Conservation (phyloP, 768 basidiomycete genomes). For the Mrakia hoshinonis region DNA sequence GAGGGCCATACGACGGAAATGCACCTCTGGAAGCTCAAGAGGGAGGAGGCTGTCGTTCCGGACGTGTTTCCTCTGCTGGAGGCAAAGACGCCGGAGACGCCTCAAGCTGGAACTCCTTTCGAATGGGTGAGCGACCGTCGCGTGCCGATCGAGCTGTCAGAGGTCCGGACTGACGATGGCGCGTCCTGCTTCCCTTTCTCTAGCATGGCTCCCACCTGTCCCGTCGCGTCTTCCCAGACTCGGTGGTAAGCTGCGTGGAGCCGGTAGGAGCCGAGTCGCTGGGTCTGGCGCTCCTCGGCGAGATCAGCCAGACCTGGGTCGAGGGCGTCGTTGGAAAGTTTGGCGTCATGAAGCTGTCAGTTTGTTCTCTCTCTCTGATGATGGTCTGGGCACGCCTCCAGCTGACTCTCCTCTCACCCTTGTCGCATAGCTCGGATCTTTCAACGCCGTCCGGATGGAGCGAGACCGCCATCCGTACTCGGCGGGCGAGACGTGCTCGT, state of each 20-base stretch:
- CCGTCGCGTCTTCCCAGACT: background rate
- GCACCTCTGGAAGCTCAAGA: slow-evolving; percentile 6
- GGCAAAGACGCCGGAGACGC: background rate
- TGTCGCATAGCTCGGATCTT: background rate
- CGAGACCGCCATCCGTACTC: background rate
- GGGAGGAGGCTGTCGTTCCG: background rate
- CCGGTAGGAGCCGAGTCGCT: background rate
- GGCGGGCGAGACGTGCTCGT: background rate
- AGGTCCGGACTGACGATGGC: background rate
- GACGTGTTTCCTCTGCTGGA: background rate
- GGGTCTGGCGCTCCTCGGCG: background rate
- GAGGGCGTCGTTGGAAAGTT: slow-evolving; percentile 4
- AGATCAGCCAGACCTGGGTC: background rate
- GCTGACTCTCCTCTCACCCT: too few species aligned
- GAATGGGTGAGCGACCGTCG: background rate
- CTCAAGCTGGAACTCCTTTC: background rate
- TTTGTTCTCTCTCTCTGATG: background rate
- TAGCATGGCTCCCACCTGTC: background rate
- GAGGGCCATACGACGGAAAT: background rate
- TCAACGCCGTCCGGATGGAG: background rate
- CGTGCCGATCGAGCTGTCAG: background rate
- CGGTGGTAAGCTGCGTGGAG: slow-evolving; percentile 2
- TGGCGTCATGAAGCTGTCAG: background rate
- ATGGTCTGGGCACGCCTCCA: background rate
- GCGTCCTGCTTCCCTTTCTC: background rate